A percentile compares a stretch with the other conserved stretches of the same genome.
phyloP scores from a whole-genome alignment of 495 filamentous ascomycete genomes.

The Ascobolus immersus region DNA sequence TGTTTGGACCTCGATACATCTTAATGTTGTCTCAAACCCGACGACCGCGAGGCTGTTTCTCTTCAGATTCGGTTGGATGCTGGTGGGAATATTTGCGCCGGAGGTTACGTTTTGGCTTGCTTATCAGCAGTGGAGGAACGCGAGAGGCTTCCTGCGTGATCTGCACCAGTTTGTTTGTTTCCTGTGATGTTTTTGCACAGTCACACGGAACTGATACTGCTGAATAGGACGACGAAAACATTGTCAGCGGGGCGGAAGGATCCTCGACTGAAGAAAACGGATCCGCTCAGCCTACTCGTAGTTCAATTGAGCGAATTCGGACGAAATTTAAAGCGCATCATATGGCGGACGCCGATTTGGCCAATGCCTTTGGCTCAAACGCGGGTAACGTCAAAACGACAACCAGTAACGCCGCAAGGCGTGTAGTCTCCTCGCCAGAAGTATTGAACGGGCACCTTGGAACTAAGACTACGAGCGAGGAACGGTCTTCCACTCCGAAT shows the following conservation, averaged over 20 bases:
- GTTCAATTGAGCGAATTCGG: not conserved
- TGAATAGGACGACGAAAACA: no score
- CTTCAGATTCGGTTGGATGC: slow-evolving; percentile 14
- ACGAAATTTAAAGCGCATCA: no score
- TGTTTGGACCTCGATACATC: slow-evolving; percentile 23
- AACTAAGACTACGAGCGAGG: no score
- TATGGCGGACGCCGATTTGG: no score
- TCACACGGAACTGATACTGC: not conserved
- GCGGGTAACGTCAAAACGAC: no score
- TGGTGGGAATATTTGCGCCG: slow-evolving; percentile 16
- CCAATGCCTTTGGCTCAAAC: no score
- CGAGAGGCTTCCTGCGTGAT: not conserved
- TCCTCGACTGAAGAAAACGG: not conserved
- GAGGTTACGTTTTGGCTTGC: slow-evolving; percentile 16
- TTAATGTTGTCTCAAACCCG: slow-evolving; percentile 16
- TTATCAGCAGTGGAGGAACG: slow-evolving; percentile 8
- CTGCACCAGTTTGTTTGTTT: not conserved
- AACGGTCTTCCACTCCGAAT: no score
- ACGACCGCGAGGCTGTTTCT: not conserved
- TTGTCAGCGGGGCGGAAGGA: no score
- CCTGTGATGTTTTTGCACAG: no score
- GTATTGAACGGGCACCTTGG: no score
- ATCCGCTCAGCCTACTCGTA: not conserved
- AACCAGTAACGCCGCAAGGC: no score
- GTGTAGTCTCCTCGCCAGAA: no score